phyloP scores from a whole-genome alignment of 2,329 filamentous ascomycete genomes.

The Thermoascus crustaceus region DNA sequence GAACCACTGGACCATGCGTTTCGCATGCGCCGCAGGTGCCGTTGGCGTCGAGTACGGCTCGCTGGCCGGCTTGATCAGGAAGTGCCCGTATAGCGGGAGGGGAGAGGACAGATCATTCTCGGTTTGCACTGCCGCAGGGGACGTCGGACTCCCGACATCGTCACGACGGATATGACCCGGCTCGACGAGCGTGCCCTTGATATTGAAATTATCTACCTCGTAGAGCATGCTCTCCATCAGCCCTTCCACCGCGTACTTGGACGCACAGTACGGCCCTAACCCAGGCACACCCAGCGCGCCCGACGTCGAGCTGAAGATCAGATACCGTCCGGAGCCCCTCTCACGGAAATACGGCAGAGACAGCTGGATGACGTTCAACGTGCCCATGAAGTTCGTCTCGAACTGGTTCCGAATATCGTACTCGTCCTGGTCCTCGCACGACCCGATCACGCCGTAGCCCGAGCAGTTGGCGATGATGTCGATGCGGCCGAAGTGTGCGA shows the following conservation, averaged over 20 bases:
- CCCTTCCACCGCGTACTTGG: slow-evolving; percentile 94
- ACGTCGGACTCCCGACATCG: slow-evolving; percentile 44
- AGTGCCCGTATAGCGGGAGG: slow-evolving; percentile 81
- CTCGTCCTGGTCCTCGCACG: slow-evolving; percentile 95
- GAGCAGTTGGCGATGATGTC: slow-evolving; percentile 92
- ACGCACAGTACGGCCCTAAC: slow-evolving; percentile 88
- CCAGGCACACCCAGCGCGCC: slow-evolving; percentile 91
- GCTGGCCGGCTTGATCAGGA: slow-evolving; percentile 77
- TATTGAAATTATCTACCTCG: slow-evolving; percentile 83
- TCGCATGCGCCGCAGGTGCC: slow-evolving; percentile 78
- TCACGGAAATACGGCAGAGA: slow-evolving; percentile 80
- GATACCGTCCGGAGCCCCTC: slow-evolving; percentile 67
- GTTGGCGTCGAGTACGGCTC: slow-evolving; percentile 70
- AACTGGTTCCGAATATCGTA: slow-evolving; percentile 93
- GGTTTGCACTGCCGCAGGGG: slow-evolving; percentile 18
- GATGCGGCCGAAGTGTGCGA: slow-evolving; percentile 68
- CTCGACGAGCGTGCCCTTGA: slow-evolving; percentile 89
- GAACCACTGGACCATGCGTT: slow-evolving; percentile 88
- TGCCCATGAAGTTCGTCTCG: slow-evolving; percentile 96
- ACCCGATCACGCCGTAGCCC: slow-evolving; percentile 89
- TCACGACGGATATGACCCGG: slow-evolving; percentile 82
- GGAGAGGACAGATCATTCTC: slow-evolving; percentile 36
- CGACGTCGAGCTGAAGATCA: slow-evolving; percentile 90
- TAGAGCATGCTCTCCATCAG: slow-evolving; percentile 95
- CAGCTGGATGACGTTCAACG: slow-evolving; percentile 82